Conservation (phyloP, 805 yeast genomes). For the Clavispora phyllophila region DNA sequence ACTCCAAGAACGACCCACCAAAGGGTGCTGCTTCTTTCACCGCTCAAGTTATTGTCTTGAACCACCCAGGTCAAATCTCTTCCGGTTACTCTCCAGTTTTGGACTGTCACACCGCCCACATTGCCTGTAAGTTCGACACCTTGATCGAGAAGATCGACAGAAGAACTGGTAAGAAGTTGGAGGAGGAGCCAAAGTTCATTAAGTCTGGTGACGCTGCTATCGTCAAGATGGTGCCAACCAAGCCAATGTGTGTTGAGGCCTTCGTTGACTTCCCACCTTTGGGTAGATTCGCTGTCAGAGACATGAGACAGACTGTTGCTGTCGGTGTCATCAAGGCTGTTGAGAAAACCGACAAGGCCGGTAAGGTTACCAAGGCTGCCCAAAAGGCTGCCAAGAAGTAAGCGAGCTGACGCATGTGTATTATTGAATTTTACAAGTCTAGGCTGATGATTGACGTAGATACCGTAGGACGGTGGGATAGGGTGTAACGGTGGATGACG, state of each 20-base stretch:
- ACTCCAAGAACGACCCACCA: too few relatives aligned
- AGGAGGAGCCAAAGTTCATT: conserved; percentile 31
- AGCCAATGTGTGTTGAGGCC: conserved; percentile 42
- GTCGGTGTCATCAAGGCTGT: conserved; percentile 98
- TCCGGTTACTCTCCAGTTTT: too few relatives aligned
- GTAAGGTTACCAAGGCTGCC: conserved; percentile 97
- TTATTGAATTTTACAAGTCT: conserved; percentile 1
- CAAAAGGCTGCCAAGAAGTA: conserved; percentile 74
- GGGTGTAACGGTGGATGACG: too few relatives aligned
- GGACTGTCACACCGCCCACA: too few relatives aligned
- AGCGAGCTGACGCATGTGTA: conserved; percentile 13
- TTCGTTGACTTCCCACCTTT: conserved; percentile 43
- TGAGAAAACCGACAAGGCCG: conserved; percentile 80
- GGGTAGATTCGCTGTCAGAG: conserved; percentile 74
- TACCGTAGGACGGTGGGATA: too few relatives aligned
- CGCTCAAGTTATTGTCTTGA: too few relatives aligned
- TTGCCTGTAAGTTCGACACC: too few relatives aligned
- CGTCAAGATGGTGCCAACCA: conserved; percentile 39
- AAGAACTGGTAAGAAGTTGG: too few relatives aligned
- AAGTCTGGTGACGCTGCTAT: conserved; percentile 38
- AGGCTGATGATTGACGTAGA: background rate
- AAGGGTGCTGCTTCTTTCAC: too few relatives aligned
- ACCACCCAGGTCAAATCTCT: too few relatives aligned
- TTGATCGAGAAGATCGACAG: too few relatives aligned
- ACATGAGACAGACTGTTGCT: conserved; percentile 99